phyloP scores from a whole-genome alignment of 1,139 yeast species.

The Tardiomyces blankii region DNA sequence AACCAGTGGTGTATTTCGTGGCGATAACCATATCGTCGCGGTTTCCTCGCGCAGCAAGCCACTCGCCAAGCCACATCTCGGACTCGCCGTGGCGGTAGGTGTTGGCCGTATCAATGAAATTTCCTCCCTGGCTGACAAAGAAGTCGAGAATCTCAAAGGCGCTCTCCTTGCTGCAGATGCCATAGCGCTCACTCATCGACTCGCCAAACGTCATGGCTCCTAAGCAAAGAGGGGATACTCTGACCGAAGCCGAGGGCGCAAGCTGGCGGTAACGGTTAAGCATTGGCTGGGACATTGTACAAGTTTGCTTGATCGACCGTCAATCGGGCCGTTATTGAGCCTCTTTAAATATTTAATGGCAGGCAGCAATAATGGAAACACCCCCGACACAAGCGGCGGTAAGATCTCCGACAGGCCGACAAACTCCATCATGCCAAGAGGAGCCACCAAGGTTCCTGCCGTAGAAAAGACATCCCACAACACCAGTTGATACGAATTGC shows the following conservation, averaged over 20 bases:
- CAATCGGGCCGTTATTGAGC: too few relatives aligned
- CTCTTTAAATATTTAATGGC: too few relatives aligned
- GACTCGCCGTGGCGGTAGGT: constrained; percentile 14
- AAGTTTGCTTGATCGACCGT: too few relatives aligned
- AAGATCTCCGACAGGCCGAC: too few relatives aligned
- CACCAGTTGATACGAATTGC: too few relatives aligned
- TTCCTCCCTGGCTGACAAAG: constrained; percentile 15
- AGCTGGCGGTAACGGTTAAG: background rate
- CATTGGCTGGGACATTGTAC: too few relatives aligned
- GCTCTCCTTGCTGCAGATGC: constrained; percentile 12
- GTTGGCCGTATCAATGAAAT: constrained; percentile 19
- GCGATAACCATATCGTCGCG: constrained; percentile 13
- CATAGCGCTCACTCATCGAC: constrained; percentile 13
- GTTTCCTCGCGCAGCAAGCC: constrained; percentile 10
- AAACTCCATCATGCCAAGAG: too few relatives aligned
- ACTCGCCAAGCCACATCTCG: constrained; percentile 14
- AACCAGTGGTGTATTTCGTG: constrained; percentile 12
- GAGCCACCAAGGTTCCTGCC: too few relatives aligned
- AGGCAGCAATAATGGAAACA: too few relatives aligned
- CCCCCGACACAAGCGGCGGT: too few relatives aligned
- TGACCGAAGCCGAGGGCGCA: constrained; percentile 16
- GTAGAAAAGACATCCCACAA: too few relatives aligned
- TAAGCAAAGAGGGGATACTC: constrained; percentile 17
- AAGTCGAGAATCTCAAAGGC: constrained; percentile 15
- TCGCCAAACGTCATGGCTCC: constrained; percentile 20